phyloP scores from a whole-genome alignment of 2,329 filamentous ascomycete species.

The Nothopassalora personata region DNA sequence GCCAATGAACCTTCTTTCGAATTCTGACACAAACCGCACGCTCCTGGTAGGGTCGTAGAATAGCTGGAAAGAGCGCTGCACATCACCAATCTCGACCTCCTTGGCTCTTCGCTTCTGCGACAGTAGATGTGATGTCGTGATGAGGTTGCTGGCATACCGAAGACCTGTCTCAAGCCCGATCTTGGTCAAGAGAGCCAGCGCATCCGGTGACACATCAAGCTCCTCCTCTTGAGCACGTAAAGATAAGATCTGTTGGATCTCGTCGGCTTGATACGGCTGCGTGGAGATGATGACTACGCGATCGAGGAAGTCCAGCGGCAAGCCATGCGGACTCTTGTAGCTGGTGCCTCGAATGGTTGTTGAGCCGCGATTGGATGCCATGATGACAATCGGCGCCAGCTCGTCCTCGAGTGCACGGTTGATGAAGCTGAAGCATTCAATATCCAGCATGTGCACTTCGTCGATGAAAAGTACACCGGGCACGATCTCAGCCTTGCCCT shows the following conservation, averaged over 20 bases:
- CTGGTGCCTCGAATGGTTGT: constrained; percentile 89
- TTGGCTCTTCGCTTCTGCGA: constrained; percentile 78
- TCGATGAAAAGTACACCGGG: constrained; percentile 97
- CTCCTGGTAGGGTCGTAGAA: constrained; percentile 89
- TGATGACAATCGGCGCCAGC: constrained; percentile 94
- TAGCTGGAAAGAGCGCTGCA: constrained; percentile 86
- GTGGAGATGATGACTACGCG: constrained; percentile 95
- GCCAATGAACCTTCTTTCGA: constrained; percentile 88
- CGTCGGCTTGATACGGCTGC: constrained; percentile 71
- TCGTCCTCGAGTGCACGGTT: constrained; percentile 95
- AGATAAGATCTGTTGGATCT: constrained; percentile 86
- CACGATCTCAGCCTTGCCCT: constrained; percentile 97
- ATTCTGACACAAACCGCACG: constrained; percentile 83
- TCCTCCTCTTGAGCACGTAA: constrained; percentile 96
- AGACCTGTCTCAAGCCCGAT: constrained; percentile 89
- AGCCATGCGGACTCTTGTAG: constrained; percentile 86
- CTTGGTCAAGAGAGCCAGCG: constrained; percentile 87
- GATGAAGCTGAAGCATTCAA: constrained; percentile 98
- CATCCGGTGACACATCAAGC: constrained; percentile 83
- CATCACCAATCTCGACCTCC: constrained; percentile 79
- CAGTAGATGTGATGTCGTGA: constrained; percentile 86
- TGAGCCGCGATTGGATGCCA: constrained; percentile 94
- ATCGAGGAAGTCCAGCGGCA: constrained; percentile 93
- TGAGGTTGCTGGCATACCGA: constrained; percentile 95
- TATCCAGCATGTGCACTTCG: constrained; percentile 99